Base-by-base conservation (phyloP, 2,329 filamentous ascomycete species). In the Pseudophaeomoniella oleicola region DNA sequence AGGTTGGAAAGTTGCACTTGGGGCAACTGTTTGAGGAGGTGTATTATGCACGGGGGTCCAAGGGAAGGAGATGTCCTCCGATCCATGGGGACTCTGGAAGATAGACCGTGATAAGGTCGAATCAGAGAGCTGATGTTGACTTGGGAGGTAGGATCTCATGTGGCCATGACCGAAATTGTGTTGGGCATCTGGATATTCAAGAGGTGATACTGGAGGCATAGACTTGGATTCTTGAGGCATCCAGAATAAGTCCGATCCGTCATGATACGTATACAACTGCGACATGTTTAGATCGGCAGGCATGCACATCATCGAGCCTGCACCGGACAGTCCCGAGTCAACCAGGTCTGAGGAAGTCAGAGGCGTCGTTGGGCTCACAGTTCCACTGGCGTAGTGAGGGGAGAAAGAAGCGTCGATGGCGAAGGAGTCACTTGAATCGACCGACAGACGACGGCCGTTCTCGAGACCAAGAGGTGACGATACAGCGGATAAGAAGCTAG, bases 11-110 rank as follows among this genome's bases (percentile, higher is more conserved):
- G 46, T 43, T 9, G 41, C 40, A 12, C 42, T 48, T 29, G 47
- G 47, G 17, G 41, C 43, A 4, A 48, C 39, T 5, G 47, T 50
- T 35, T 47, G 39, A 37, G 42, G 37, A 11, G 42, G 43, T 15
- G 43, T 36, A 16, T 9, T 10, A 17, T 34, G 14, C 9, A 19
- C 32, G 4, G 32, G 18, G 6, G 16, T 34, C 32, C 32, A 34
- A 17, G 32, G 32, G 11, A 10, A 17, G 4, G 18, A 16, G 32
- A 15, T 13, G 17, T 34, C 32, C 4, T 34, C 16, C 9, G 32
- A 34, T 4, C 4, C 32, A 9, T 18, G 11, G 9, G 32, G 17
- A 6, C 14, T 10, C 6, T 19, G 16, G 16, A 34, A 34, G n/a
- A 34, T 34, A 10, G 32, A 34, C 17, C 16, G 11, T 12, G 10